These are phyloP conservation scores for Trametes hirsuta DNA, from an alignment of 1,284 basidiomycete genomes.

Conservation along the genomic window DNA sequence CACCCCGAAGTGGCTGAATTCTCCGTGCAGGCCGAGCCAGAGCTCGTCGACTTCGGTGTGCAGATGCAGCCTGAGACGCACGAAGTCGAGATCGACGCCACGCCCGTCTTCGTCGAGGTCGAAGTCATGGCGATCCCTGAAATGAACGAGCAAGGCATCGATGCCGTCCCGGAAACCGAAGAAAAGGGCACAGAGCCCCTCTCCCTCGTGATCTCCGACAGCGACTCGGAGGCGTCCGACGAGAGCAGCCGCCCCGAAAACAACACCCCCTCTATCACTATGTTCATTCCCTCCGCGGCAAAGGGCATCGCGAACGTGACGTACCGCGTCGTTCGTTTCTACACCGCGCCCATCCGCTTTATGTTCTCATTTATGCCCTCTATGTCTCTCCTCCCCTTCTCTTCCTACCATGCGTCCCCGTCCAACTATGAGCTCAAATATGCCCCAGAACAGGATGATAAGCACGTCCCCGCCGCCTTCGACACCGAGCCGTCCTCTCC, in stretches of 20 bases:
- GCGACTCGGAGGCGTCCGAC: slow-evolving; percentile 18
- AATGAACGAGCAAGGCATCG: slow-evolving; percentile 29
- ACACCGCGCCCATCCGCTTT: slow-evolving; percentile 36
- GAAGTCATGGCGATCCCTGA: slow-evolving; percentile 30
- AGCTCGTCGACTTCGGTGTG: slow-evolving; percentile 43
- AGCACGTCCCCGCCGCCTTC: slow-evolving; percentile 8
- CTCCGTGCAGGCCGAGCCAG: slow-evolving; percentile 52
- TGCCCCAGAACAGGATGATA: slow-evolving; percentile 13
- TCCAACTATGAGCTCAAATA: slow-evolving; percentile 16
- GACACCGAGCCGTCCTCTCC: slow-evolving; percentile 16
- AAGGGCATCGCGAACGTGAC: slow-evolving; percentile 31
- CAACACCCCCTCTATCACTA: slow-evolving; percentile 10
- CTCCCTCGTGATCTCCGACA: slow-evolving; percentile 12
- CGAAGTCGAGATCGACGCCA: slow-evolving; percentile 38
- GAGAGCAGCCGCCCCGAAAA: slow-evolving; percentile 11
- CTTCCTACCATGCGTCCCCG: slow-evolving; percentile 5
- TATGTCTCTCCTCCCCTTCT: slow-evolving; percentile 18
- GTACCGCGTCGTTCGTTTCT: slow-evolving; percentile 33
- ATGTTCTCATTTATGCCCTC: slow-evolving; percentile 35
- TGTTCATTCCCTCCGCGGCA: slow-evolving; percentile 28
- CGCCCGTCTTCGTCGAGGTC: slow-evolving; percentile 31
- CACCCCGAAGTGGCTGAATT: slow-evolving; percentile 46
- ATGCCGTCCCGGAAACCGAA: slow-evolving; percentile 26
- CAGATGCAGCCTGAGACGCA: slow-evolving; percentile 32
- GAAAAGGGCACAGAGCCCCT: slow-evolving; percentile 30